Conservation (phyloP, 2,329 filamentous ascomycete species). For the Orbilia oligospora region DNA sequence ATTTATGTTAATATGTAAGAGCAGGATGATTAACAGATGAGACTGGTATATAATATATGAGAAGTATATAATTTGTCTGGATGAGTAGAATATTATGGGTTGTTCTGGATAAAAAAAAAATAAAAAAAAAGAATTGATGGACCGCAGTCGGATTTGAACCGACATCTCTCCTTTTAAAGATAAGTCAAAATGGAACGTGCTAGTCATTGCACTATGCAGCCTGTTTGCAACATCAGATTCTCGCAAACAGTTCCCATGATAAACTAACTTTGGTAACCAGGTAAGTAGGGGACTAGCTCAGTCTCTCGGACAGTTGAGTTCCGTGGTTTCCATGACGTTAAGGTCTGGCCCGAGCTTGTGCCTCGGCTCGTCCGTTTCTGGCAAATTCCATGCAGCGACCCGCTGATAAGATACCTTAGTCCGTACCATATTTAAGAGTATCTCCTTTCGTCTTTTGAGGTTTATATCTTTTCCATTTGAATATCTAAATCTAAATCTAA, state of each 20-base stretch:
- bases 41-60: too few species aligned
- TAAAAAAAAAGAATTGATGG: background rate
- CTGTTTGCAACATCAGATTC: constrained; percentile 13
- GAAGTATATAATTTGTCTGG: too few species aligned
- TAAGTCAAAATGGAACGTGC: constrained; percentile 28
- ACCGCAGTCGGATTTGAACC: constrained; percentile 54
- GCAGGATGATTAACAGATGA: too few species aligned
- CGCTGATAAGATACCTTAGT: too few species aligned
- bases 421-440: background rate
- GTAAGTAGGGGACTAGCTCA: background rate
- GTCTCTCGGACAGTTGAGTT: constrained; percentile 11
- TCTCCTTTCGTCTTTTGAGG: background rate
- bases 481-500: too few species aligned
- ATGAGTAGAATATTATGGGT: too few species aligned
- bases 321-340: constrained; percentile 1
- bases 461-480: background rate
- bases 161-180: constrained; percentile 38
- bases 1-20: too few species aligned
- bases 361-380: constrained; percentile 43
- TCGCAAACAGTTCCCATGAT: too few species aligned
- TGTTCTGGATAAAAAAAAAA: constrained; percentile 24
- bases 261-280: too few species aligned
- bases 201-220: constrained; percentile 55
- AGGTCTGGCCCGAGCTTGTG: constrained; percentile 25
- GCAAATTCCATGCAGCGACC: constrained; percentile 9